Conservation (phyloP, 305 asterid genomes). For the Solanum hybrid region DNA sequence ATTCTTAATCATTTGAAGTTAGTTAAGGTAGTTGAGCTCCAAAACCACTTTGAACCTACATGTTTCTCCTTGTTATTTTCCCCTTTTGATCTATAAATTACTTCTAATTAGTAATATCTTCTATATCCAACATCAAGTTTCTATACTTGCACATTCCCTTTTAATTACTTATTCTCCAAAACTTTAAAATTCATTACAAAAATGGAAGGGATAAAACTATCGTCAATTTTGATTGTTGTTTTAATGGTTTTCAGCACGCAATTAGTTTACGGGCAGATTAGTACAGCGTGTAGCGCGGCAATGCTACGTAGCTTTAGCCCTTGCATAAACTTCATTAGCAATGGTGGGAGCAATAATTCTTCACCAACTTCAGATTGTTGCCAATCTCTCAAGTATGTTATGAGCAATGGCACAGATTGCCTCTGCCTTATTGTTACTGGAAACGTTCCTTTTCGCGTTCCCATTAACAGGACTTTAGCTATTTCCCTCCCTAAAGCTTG, state of each 20-base stretch:
- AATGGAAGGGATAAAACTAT: not conserved
- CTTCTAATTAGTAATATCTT: constrained; percentile 3
- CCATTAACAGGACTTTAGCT: constrained; percentile 41
- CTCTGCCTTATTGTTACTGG: constrained; percentile 58
- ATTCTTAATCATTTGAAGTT: constrained; percentile 19
- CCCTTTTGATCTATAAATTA: constrained; percentile 27
- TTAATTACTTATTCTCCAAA: not conserved
- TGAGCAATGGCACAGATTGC: constrained; percentile 59
- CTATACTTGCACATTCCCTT: not conserved
- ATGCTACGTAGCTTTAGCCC: constrained; percentile 51
- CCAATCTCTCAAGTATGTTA: constrained; percentile 44
- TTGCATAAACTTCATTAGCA: constrained; percentile 35
- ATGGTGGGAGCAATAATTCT: constrained; percentile 17
- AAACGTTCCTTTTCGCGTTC: constrained; percentile 45
- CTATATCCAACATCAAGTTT: not conserved
- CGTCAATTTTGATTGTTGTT: constrained; percentile 10
- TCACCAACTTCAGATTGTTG: constrained; percentile 58
- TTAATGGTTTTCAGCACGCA: constrained; percentile 9
- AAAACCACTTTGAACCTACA: constrained; percentile 12
- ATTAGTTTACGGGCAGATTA: constrained; percentile 34
- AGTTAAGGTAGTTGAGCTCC: constrained; percentile 63
- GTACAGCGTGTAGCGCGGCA: constrained; percentile 39
- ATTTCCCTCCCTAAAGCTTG: constrained; percentile 57
- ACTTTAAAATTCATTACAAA: not conserved
- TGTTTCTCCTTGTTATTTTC: not conserved